Evolutionary conservation across 768 basidiomycete species (phyloP).

Genomic region (Steccherinum ochraceum): DNA sequence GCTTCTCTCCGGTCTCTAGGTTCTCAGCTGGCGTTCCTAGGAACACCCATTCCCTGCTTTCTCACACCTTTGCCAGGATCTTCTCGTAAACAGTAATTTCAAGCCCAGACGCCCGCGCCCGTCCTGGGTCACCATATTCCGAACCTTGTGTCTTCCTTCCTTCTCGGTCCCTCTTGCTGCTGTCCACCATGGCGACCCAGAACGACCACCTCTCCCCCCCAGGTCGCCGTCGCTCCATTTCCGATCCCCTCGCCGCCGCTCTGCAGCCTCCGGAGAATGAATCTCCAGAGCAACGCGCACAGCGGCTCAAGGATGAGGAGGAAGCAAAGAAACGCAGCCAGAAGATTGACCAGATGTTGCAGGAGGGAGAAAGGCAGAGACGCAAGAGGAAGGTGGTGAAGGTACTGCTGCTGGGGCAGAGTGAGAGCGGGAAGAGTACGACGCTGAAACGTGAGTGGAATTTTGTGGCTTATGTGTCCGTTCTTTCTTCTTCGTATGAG

Average conservation of each 20-base stretch:
- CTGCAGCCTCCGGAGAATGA: conserved; percentile 71
- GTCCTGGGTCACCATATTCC: conserved; percentile 4
- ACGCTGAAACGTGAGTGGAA: conserved; percentile 78
- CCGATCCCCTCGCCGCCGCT: conserved; percentile 60
- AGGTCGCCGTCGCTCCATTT: conserved; percentile 36
- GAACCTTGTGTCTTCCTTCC: conserved; percentile 12
- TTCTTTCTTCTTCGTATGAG: neutral
- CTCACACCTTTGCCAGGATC: conserved; percentile 8
- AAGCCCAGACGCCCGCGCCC: conserved; percentile 5
- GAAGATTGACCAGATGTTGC: conserved; percentile 73
- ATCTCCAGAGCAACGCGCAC: conserved; percentile 58
- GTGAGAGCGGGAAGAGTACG: conserved; percentile 86
- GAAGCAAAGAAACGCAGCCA: conserved; percentile 74
- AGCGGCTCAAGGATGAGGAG: conserved; percentile 56
- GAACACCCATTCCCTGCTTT: conserved; percentile 1
- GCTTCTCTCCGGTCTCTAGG: conserved; percentile 11
- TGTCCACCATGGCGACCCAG: conserved; percentile 9
- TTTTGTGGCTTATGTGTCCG: neutral
- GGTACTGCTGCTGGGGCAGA: conserved; percentile 79
- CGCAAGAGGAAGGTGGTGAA: conserved; percentile 61
- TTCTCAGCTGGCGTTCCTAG: conserved; percentile 13
- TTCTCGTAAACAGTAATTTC: conserved; percentile 8
- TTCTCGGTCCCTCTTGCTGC: conserved; percentile 6
- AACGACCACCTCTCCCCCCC: conserved; percentile 5
- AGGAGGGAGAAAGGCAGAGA: conserved; percentile 56